Evolutionary conservation across 345 rosid genomes (phyloP).

Genomic region (Salix arbutifolia): DNA sequence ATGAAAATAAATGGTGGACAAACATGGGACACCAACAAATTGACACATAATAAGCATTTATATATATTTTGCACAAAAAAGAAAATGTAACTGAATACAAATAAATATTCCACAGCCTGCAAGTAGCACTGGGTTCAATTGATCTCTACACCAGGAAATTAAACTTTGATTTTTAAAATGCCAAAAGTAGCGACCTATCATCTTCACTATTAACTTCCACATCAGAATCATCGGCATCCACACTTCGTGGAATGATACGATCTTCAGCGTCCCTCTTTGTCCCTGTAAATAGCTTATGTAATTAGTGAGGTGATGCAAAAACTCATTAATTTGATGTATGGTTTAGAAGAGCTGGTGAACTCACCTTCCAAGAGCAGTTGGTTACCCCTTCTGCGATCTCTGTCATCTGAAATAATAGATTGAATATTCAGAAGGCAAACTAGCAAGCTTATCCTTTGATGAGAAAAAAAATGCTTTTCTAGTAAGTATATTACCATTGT

Average conservation of each 20-base stretch:
- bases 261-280: slow-evolving; percentile 76
- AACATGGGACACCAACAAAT: no score
- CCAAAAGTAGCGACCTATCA: slow-evolving; percentile 47
- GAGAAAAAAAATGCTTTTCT: no score
- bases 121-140: no score
- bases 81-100: no score
- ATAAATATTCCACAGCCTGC: no score
- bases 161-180: background rate
- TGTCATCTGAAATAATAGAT: slow-evolving; percentile 56
- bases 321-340: background rate
- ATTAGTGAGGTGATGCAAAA: slow-evolving; percentile 21
- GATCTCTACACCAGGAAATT: no score
- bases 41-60: no score
- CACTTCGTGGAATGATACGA: slow-evolving; percentile 69
- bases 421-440: background rate
- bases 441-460: no score
- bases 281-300: slow-evolving; percentile 35
- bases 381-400: slow-evolving; percentile 75
- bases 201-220: slow-evolving; percentile 60
- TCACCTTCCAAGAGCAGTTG: slow-evolving; percentile 80
- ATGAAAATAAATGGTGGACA: no score
- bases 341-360: background rate
- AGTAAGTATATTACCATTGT: slow-evolving; percentile 36
- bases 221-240: slow-evolving; percentile 98
- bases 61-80: no score